Conservation (phyloP, 805 yeast species). For the Wickerhamomyces xylosicus region DNA sequence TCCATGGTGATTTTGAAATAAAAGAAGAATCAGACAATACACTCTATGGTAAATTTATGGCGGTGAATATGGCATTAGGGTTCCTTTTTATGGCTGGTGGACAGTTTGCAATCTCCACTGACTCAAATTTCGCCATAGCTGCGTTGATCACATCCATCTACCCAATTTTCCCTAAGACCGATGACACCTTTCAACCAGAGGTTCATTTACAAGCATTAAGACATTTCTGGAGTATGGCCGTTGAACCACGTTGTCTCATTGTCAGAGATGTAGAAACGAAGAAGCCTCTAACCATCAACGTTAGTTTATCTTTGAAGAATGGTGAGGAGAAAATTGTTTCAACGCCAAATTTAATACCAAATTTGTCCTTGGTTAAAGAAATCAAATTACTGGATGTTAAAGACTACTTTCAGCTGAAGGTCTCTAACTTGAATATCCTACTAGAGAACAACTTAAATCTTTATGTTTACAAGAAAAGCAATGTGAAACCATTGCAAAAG, state of each 20-base stretch:
- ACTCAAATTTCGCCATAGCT: slow-evolving; percentile 55
- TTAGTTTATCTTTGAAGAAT: slow-evolving; percentile 25
- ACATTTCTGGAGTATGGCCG: slow-evolving; percentile 84
- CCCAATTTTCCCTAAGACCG: slow-evolving; percentile 54
- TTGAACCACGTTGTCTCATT: slow-evolving; percentile 73
- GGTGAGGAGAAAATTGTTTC: slow-evolving; percentile 24
- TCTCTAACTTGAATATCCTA: slow-evolving; percentile 26
- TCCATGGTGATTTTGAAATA: slow-evolving; percentile 38
- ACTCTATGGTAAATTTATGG: slow-evolving; percentile 62
- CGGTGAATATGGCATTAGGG: slow-evolving; percentile 76
- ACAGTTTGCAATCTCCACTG: slow-evolving; percentile 63
- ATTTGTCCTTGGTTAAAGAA: slow-evolving; percentile 34
- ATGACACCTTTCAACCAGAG: slow-evolving; percentile 27
- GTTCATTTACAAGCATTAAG: slow-evolving; percentile 77
- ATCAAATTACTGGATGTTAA: slow-evolving; percentile 34
- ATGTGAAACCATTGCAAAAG: slow-evolving; percentile 21
- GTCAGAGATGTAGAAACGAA: slow-evolving; percentile 58
- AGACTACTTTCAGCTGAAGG: slow-evolving; percentile 41
- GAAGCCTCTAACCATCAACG: slow-evolving; percentile 38
- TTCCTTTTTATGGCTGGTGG: slow-evolving; percentile 88
- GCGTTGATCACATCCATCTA: slow-evolving; percentile 64
- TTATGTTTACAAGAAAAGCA: slow-evolving; percentile 37
- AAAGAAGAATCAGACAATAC: slow-evolving; percentile 16
- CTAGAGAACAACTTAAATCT: slow-evolving; percentile 19
- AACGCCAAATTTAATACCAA: slow-evolving; percentile 68